A percentile compares a stretch with the other conserved stretches of the same genome.
phyloP scores from a whole-genome alignment of 257 asterid genomes.

The Phtheirospermum japonicum region DNA sequence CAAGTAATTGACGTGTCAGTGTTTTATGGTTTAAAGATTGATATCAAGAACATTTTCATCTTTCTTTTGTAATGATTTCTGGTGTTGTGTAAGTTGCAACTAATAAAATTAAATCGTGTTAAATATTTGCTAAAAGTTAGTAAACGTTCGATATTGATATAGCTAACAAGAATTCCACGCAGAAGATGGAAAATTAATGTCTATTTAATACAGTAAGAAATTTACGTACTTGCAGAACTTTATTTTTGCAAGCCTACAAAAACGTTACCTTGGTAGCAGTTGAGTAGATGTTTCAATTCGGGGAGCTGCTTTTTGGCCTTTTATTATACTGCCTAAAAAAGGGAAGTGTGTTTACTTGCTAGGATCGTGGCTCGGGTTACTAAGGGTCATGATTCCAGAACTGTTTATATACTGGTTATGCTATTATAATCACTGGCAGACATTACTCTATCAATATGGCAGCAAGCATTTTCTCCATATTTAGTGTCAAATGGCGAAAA shows the following conservation, averaged over 20 bases:
- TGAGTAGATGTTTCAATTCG: conserved; percentile 1
- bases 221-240: neutral
- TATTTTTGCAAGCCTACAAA: neutral
- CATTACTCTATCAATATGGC: conserved; percentile 5
- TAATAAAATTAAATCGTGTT: neutral
- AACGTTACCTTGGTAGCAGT: neutral
- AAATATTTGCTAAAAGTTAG: too few relatives aligned
- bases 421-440: neutral
- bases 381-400: neutral
- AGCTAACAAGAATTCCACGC: neutral
- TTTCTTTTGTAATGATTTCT: conserved; percentile 19
- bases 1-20: conserved; percentile 1
- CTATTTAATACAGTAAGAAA: neutral
- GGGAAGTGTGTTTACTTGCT: neutral
- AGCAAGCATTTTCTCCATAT: neutral
- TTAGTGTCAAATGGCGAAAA: neutral
- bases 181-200: conserved; percentile 2
- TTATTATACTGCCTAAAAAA: neutral
- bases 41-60: conserved; percentile 6
- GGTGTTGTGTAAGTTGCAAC: conserved; percentile 3
- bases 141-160: too few relatives aligned
- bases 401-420: neutral
- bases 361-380: neutral
- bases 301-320: conserved; percentile 3
- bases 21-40: conserved; percentile 10